phyloP scores from a whole-genome alignment of 805 yeast species.

The Wickerhamiella azyma region DNA sequence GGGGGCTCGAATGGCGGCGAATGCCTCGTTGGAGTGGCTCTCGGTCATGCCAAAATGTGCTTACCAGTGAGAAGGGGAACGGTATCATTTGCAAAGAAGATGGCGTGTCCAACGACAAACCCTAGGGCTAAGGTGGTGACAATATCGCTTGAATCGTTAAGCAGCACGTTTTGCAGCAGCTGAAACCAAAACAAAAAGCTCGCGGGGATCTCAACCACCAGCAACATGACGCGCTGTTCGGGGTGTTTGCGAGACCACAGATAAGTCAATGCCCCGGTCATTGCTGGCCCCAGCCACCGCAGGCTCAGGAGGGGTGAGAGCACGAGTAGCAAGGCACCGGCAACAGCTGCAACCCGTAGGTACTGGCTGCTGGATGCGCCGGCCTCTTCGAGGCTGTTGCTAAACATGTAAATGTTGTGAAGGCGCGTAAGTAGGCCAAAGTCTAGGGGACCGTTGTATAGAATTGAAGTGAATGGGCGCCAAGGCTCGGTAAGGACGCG shows the following conservation, averaged over 20 bases:
- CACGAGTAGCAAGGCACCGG: neutral
- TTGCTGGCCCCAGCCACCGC: slow-evolving; percentile 1
- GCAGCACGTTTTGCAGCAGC: neutral
- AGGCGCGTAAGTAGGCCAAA: neutral
- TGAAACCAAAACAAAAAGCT: slow-evolving; percentile 3
- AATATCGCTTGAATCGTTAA: neutral
- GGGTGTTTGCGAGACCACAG: slow-evolving; percentile 5
- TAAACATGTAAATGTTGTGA: neutral
- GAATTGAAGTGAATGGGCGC: slow-evolving; percentile 2
- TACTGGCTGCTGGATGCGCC: neutral
- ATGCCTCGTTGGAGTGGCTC: no score
- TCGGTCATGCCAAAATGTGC: slow-evolving; percentile 1
- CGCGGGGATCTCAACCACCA: slow-evolving; percentile 4
- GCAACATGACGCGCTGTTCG: slow-evolving; percentile 1
- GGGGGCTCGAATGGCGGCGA: slow-evolving; percentile 28
- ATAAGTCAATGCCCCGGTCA: neutral
- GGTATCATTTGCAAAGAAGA: slow-evolving; percentile 1
- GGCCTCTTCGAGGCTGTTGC: slow-evolving; percentile 2
- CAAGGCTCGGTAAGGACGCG: slow-evolving; percentile 2
- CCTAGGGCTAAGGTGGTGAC: neutral
- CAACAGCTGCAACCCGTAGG: neutral
- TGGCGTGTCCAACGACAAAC: neutral
- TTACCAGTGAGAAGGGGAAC: slow-evolving; percentile 7
- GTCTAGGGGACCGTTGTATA: slow-evolving; percentile 3
- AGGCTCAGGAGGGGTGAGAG: neutral